phyloP scores from a whole-genome alignment of 2,329 filamentous ascomycete species.

The Orbilia ellipsospora region DNA sequence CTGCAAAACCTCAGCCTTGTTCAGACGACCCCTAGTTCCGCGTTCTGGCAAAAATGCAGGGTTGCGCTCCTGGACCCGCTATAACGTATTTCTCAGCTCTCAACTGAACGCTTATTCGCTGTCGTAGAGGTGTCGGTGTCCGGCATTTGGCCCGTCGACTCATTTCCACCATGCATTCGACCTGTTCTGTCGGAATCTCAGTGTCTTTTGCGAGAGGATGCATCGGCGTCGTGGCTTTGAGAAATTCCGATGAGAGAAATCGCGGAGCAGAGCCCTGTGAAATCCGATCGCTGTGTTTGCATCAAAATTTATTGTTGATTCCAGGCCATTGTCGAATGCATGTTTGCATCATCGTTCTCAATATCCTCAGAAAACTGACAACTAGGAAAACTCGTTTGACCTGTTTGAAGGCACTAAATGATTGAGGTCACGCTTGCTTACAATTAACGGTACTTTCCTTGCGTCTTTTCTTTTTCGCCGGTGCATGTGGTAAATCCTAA shows the following conservation, averaged over 20 bases:
- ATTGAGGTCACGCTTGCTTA: background rate
- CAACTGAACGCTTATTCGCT: constrained; percentile 19
- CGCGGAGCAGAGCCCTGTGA: background rate
- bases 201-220: background rate
- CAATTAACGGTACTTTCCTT: too few species aligned
- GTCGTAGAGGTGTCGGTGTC: constrained; percentile 9
- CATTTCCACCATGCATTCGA: background rate
- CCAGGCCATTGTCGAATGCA: constrained; percentile 1
- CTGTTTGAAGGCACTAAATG: background rate
- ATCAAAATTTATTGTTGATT: background rate
- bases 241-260: background rate
- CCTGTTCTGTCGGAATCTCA: background rate
- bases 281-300: background rate
- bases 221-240: constrained; percentile 6
- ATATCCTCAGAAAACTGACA: constrained; percentile 29
- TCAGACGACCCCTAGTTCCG: constrained; percentile 28
- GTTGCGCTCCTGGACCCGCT: background rate
- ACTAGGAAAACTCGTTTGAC: constrained; percentile 4
- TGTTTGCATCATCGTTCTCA: constrained; percentile 32
- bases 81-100: background rate
- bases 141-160: constrained; percentile 1
- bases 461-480: constrained; percentile 3
- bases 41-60: constrained; percentile 36
- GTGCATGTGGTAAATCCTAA: background rate
- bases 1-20: constrained; percentile 13